phyloP scores from a whole-genome alignment of 2,329 filamentous ascomycete genomes.

The Bisporella sp. region DNA sequence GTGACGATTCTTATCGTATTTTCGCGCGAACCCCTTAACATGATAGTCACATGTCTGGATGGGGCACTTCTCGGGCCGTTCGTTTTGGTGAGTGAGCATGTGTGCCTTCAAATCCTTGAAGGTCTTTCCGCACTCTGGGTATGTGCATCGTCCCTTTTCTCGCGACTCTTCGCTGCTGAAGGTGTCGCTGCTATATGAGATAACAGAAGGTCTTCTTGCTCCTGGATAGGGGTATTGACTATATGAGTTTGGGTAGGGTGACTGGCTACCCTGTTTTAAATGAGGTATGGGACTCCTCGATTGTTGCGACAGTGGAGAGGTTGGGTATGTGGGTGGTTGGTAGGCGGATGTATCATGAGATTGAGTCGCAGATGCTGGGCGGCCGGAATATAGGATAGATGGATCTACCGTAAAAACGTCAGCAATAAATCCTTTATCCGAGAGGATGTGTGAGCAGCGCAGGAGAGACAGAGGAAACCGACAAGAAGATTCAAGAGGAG shows the following conservation, averaged over 20 bases:
- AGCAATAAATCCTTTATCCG: conserved; percentile 11
- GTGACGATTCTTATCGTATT: conserved; percentile 97
- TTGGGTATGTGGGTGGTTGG: conserved; percentile 23
- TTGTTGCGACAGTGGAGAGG: conserved; percentile 24
- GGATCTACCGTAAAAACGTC: conserved; percentile 23
- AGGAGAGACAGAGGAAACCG: conserved; percentile 38
- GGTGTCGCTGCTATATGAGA: conserved; percentile 25
- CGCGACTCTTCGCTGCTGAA: conserved; percentile 26
- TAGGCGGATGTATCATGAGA: conserved; percentile 20
- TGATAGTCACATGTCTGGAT: conserved; percentile 93
- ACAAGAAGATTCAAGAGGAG: conserved; percentile 45
- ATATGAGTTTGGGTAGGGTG: conserved; percentile 24
- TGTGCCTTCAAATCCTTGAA: conserved; percentile 72
- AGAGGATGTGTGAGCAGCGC: conserved; percentile 7
- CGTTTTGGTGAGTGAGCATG: conserved; percentile 91
- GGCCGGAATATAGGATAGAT: conserved; percentile 23
- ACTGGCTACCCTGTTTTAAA: conserved; percentile 23
- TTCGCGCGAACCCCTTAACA: conserved; percentile 86
- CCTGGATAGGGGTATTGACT: conserved; percentile 23
- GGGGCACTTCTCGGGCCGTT: conserved; percentile 92
- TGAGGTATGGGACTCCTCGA: conserved; percentile 22
- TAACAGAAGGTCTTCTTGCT: conserved; percentile 20
- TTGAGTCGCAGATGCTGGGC: conserved; percentile 18
- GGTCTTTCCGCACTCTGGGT: conserved; percentile 50
- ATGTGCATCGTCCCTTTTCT: conserved; percentile 40